A percentile compares a stretch with the other conserved stretches of the same genome.
These are phyloP conservation scores for Ophiocordyceps camponoti-leonardi DNA, from an alignment of 2,329 filamentous ascomycete genomes.

Conservation along the genomic window DNA sequence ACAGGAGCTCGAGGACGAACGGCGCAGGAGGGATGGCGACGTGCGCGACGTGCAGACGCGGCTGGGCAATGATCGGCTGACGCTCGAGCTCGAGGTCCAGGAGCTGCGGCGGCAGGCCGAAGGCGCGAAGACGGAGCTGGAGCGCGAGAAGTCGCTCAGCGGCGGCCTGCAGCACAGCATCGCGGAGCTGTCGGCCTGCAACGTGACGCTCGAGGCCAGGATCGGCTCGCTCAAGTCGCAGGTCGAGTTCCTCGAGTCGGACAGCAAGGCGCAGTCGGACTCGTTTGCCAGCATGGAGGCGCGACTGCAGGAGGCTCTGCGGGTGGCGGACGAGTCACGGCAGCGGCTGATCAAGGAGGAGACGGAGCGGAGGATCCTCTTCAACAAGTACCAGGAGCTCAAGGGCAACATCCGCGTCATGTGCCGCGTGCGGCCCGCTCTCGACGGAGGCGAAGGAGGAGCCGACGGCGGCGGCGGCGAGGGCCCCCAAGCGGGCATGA, in stretches of 20 bases:
- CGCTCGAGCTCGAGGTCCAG: constrained; percentile 31
- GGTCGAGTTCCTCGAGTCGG: constrained; percentile 78
- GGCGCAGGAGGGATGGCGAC: constrained; percentile 38
- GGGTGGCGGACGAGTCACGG: constrained; percentile 49
- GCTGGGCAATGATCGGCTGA: constrained; percentile 33
- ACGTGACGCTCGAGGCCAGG: constrained; percentile 53
- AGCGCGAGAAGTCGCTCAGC: constrained; percentile 48
- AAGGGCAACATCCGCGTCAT: constrained; percentile 98
- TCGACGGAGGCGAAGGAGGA: constrained; percentile 15
- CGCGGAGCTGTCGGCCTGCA: constrained; percentile 40
- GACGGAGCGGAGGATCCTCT: constrained; percentile 73
- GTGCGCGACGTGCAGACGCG: constrained; percentile 44
- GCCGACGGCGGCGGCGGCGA: constrained; percentile 24
- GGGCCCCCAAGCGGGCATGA: constrained; percentile 53
- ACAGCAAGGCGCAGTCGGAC: constrained; percentile 75
- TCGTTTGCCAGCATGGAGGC: constrained; percentile 70
- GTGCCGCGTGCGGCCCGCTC: constrained; percentile 74
- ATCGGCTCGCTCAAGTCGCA: constrained; percentile 63
- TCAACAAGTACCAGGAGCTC: constrained; percentile 95
- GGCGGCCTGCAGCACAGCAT: constrained; percentile 32
- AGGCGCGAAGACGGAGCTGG: constrained; percentile 29
- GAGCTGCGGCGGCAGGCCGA: constrained; percentile 27
- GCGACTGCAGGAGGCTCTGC: constrained; percentile 60
- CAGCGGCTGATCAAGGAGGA: constrained; percentile 84
- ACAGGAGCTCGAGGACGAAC: constrained; percentile 49